Evolutionary conservation across 2,329 filamentous ascomycete genomes (phyloP).

Genomic region (Penicillium palitans): DNA sequence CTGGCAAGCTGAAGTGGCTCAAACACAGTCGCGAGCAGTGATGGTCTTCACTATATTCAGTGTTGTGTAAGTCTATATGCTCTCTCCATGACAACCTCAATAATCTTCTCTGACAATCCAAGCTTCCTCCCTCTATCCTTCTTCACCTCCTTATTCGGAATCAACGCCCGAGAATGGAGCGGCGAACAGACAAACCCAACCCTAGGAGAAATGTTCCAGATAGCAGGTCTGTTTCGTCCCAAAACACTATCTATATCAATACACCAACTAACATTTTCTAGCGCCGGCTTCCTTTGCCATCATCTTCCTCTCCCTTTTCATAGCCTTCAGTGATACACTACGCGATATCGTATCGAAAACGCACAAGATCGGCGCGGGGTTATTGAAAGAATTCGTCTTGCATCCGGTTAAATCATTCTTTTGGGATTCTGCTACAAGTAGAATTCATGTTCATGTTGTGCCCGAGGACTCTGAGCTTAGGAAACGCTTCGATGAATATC

Average conservation of each 20-base stretch:
- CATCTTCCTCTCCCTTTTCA: slow-evolving; percentile 53
- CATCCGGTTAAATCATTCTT: slow-evolving; percentile 20
- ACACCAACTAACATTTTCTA: slow-evolving; percentile 6
- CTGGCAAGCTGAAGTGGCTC: slow-evolving; percentile 63
- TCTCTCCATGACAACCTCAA: too few relatives aligned
- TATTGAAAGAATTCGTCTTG: slow-evolving; percentile 28
- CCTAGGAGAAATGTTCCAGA: slow-evolving; percentile 28
- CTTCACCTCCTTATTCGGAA: slow-evolving; percentile 65
- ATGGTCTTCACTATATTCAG: slow-evolving; percentile 63
- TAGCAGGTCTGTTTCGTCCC: slow-evolving; percentile 26
- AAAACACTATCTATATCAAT: not conserved
- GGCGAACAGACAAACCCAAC: slow-evolving; percentile 45
- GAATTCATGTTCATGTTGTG: slow-evolving; percentile 8
- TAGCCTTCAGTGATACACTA: slow-evolving; percentile 53
- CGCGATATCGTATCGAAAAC: slow-evolving; percentile 28
- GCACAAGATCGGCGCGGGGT: slow-evolving; percentile 25
- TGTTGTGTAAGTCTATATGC: slow-evolving; percentile 49
- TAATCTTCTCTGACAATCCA: not conserved
- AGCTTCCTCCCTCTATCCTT: slow-evolving; percentile 63
- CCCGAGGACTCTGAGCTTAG: slow-evolving; percentile 25
- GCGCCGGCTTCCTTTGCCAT: slow-evolving; percentile 52
- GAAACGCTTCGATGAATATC: slow-evolving; percentile 29
- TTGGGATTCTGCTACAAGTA: slow-evolving; percentile 9
- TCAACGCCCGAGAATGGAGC: slow-evolving; percentile 65
- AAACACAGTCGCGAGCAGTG: slow-evolving; percentile 61